Evolutionary conservation across 148 eudicot genomes (phyloP).

Genomic region (Pouteria glomerata): DNA sequence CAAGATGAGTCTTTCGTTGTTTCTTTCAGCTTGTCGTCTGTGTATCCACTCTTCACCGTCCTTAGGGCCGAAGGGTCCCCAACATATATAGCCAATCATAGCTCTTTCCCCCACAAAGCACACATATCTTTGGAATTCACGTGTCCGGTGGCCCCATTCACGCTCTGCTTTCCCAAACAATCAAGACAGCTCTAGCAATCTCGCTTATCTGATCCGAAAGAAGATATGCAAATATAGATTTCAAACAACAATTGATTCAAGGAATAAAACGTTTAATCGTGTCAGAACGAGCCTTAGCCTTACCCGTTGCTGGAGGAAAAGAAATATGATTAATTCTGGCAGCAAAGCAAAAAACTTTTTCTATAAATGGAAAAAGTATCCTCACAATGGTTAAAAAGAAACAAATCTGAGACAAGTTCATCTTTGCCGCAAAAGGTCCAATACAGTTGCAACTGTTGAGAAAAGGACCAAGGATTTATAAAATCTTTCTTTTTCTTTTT

Average conservation of each 20-base stretch:
- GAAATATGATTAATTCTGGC: constrained; percentile 1
- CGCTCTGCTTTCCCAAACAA: background rate
- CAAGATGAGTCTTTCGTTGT: background rate
- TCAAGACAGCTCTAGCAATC: constrained; percentile 14
- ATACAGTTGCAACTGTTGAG: constrained; percentile 41
- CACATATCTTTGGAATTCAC: constrained; percentile 20
- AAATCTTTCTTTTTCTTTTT: constrained; percentile 42
- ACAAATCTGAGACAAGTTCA: constrained; percentile 4
- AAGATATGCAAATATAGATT: constrained; percentile 28
- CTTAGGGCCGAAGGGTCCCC: constrained; percentile 25
- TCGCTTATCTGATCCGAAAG: constrained; percentile 26
- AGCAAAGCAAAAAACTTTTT: no score
- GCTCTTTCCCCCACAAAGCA: constrained; percentile 14
- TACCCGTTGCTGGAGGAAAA: constrained; percentile 6
- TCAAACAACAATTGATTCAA: constrained; percentile 10
- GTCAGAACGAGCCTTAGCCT: background rate
- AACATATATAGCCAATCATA: constrained; percentile 27
- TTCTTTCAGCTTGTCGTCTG: constrained; percentile 1
- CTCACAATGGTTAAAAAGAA: constrained; percentile 19
- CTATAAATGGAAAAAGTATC: constrained; percentile 21
- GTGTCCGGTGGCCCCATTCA: constrained; percentile 31
- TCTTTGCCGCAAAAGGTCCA: constrained; percentile 16
- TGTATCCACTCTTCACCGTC: constrained; percentile 10
- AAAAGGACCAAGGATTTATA: constrained; percentile 45
- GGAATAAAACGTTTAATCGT: background rate